Evolutionary conservation across 306 rosid genomes (phyloP).

Genomic region (Cyclanthera cordifolia): DNA sequence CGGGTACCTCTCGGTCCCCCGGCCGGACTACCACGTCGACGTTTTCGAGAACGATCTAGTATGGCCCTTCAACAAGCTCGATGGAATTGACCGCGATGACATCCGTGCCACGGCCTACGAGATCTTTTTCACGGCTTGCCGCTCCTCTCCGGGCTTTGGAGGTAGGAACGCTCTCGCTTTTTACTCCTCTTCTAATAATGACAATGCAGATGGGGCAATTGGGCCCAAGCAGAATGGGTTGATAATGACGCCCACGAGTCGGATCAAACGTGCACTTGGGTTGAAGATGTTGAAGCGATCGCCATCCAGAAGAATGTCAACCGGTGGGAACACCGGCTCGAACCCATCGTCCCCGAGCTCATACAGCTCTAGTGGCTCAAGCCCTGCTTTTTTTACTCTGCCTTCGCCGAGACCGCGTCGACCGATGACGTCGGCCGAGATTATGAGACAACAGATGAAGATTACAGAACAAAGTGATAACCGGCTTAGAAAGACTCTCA

Average conservation of each 20-base stretch:
- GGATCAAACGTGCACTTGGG: constrained; percentile 66
- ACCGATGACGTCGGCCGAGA: constrained; percentile 98
- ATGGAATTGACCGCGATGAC: constrained; percentile 41
- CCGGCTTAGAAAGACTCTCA: constrained; percentile 67
- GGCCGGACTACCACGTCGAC: constrained; percentile 23
- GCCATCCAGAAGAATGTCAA: constrained; percentile 69
- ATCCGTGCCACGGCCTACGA: constrained; percentile 74
- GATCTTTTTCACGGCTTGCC: constrained; percentile 73
- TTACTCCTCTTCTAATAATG: constrained; percentile 19
- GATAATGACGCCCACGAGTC: constrained; percentile 62
- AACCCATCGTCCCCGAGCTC: constrained; percentile 35
- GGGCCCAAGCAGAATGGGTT: constrained; percentile 28
- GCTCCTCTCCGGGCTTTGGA: constrained; percentile 73
- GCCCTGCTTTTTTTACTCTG: constrained; percentile 16
- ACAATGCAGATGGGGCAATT: constrained; percentile 9
- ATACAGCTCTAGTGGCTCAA: constrained; percentile 7
- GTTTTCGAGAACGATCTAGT: constrained; percentile 22
- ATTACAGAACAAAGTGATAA: constrained; percentile 80
- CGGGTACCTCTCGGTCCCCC: constrained; percentile 26
- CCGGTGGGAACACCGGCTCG: constrained; percentile 29
- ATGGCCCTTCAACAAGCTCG: constrained; percentile 46
- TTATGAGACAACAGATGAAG: constrained; percentile 91
- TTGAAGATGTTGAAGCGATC: constrained; percentile 78
- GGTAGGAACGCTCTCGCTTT: constrained; percentile 53
- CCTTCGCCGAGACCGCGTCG: constrained; percentile 47